A percentile compares a stretch with the other conserved stretches of the same genome.
These are phyloP conservation scores for Cucumis hystrix DNA, from an alignment of 306 rosid species.

Conservation along the genomic window DNA sequence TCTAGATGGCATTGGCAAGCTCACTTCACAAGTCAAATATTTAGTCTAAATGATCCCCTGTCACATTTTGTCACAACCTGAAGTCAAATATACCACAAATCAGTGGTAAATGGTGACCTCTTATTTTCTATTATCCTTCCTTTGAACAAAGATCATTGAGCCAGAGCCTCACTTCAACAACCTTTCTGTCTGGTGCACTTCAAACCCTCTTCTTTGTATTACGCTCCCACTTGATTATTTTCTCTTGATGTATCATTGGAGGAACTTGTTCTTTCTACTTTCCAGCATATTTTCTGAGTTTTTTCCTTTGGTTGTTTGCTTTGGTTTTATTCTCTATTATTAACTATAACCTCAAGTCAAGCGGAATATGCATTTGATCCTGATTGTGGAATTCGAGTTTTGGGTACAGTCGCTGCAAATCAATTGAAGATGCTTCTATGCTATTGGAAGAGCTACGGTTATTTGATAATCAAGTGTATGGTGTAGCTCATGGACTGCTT, in stretches of 20 bases:
- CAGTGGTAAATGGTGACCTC: neutral
- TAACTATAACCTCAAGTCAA: neutral
- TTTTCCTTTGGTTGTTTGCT: neutral
- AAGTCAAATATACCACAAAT: neutral
- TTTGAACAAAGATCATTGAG: neutral
- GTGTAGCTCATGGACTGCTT: constrained; percentile 83
- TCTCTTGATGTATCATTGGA: neutral
- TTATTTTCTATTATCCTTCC: neutral
- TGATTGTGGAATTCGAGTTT: constrained; percentile 9
- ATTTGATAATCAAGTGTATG: constrained; percentile 77
- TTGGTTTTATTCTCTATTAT: neutral
- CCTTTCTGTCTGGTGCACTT: neutral
- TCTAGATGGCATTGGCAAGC: neutral
- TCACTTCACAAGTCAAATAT: neutral
- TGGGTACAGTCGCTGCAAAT: constrained; percentile 64
- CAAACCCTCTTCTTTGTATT: neutral
- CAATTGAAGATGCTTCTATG: constrained; percentile 74
- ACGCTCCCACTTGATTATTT: neutral
- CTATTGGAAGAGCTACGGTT: constrained; percentile 69
- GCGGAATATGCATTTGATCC: neutral
- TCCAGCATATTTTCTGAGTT: neutral
- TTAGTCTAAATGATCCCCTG: neutral
- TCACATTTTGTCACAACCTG: neutral
- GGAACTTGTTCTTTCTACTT: neutral
- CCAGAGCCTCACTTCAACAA: neutral